A percentile compares a stretch with the other conserved stretches of the same genome.
phyloP scores from a whole-genome alignment of 2,329 filamentous ascomycete species.

The Cladosporium sp. region DNA sequence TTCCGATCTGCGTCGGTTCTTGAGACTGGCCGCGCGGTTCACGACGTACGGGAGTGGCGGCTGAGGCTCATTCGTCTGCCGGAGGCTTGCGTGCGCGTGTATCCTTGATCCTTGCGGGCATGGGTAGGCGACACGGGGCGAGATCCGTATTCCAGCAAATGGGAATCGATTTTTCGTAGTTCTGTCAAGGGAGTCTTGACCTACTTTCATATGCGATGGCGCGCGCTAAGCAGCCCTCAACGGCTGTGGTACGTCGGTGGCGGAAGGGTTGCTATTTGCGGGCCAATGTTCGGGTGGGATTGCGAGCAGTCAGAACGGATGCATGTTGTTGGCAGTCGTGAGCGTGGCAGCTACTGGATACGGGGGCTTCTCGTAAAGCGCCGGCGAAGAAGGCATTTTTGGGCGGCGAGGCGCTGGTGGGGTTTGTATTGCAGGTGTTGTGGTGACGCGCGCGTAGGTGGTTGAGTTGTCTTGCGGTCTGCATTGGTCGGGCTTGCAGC shows the following conservation, averaged over 20 bases:
- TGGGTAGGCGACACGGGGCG: too few relatives aligned
- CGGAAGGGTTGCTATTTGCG: not conserved
- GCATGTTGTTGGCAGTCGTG: not conserved
- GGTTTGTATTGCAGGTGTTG: not conserved
- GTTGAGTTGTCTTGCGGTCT: not conserved
- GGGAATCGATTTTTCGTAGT: too few relatives aligned
- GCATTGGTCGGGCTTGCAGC: too few relatives aligned
- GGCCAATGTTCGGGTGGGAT: too few relatives aligned
- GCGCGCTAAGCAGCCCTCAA: not conserved
- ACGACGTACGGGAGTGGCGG: too few relatives aligned
- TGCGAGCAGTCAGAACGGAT: not conserved
- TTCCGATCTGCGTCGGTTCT: too few relatives aligned
- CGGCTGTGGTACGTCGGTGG: not conserved
- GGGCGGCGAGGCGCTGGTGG: slow-evolving; percentile 1
- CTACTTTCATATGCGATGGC: not conserved
- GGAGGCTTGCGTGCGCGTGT: too few relatives aligned
- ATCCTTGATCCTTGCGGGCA: too few relatives aligned
- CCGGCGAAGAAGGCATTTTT: not conserved
- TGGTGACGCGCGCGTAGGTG: slow-evolving; percentile 5
- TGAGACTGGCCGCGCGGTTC: too few relatives aligned
- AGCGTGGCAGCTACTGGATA: slow-evolving; percentile 1
- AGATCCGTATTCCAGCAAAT: too few relatives aligned
- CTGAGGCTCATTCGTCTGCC: too few relatives aligned
- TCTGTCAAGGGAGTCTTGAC: too few relatives aligned
- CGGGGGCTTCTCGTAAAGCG: slow-evolving; percentile 1